Evolutionary conservation across 2,329 filamentous ascomycete genomes (phyloP).

Genomic region (Simplicillium sp.): DNA sequence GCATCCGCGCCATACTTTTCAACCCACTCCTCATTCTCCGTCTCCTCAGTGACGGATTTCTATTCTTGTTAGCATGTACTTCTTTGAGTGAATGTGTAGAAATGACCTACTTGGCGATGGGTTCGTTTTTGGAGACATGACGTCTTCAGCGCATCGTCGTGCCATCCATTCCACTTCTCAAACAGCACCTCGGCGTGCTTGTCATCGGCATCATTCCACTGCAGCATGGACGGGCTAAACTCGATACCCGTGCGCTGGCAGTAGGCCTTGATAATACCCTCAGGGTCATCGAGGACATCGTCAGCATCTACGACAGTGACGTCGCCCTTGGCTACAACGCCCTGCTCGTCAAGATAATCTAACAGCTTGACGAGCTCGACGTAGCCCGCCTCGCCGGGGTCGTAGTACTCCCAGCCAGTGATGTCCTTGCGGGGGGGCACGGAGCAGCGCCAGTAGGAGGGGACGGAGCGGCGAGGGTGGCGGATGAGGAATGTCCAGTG

Average conservation of each 20-base stretch:
- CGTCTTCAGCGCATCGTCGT: constrained; percentile 87
- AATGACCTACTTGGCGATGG: constrained; percentile 45
- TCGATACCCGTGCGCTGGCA: constrained; percentile 74
- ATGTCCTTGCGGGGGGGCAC: constrained; percentile 73
- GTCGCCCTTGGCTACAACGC: constrained; percentile 60
- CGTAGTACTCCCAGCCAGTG: constrained; percentile 81
- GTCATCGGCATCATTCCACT: constrained; percentile 70
- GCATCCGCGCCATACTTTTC: constrained; percentile 66
- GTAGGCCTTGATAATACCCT: constrained; percentile 65
- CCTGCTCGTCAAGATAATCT: constrained; percentile 65
- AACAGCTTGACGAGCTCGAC: constrained; percentile 78
- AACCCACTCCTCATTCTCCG: constrained; percentile 62
- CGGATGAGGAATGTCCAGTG: constrained; percentile 97
- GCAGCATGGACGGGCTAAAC: constrained; percentile 69
- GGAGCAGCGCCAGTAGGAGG: constrained; percentile 91
- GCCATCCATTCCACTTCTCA: constrained; percentile 96
- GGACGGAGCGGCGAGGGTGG: constrained; percentile 83
- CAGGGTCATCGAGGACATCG: constrained; percentile 80
- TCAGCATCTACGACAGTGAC: constrained; percentile 91
- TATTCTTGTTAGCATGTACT: constrained; percentile 19
- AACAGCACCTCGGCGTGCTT: constrained; percentile 68
- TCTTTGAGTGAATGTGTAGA: not conserved
- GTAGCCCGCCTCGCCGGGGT: constrained; percentile 84
- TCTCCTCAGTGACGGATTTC: constrained; percentile 53
- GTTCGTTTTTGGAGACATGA: constrained; percentile 62